Base-by-base conservation (phyloP, 176 grass and related monocot species). In the Phoenix dactylifera region DNA sequence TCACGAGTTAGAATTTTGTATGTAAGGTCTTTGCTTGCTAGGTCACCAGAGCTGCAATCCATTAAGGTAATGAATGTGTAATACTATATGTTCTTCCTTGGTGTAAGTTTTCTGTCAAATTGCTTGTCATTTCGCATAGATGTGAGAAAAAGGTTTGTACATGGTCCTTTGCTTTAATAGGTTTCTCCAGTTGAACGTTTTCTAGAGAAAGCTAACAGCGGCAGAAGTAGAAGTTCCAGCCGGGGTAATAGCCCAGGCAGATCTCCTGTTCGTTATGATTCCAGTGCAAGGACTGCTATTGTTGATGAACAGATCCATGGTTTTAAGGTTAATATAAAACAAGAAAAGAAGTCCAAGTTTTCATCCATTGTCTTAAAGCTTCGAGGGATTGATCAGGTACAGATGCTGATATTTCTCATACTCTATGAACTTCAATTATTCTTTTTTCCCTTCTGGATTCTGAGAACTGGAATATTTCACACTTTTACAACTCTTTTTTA, bases 1-100 rank as follows among this genome's bases (percentile, higher is more conserved):
- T 97, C 93, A 53, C 89, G 93, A 30, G 93, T 97, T 55, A 85
- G 84, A 83, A 97, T 97, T 80, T 85, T 97, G 73, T 97, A 97
- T 57, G 88, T 88, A 66, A 81, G 93, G 82, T 97, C 93, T 87
- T 85, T 97, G 77, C 68, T 97, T 80, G 78, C 93, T 77, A 87
- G 76, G 57, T 97, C 93, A n/a, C 93, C 93, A 26, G 93, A 97
- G 75, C 78, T 97, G 75, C 93, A 97, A 71, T 91, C 93, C 49
- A 85, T 97, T 74, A 97, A 91, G 81, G 93, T 88, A 77, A 69
- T 16, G 24, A 63, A 35, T 60, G 20, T 20, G 20, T 20, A 20
- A 20, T 20, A 0, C 24, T 28, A 28, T 16, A 15, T 86, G 7
- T 80, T 22, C 62, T 63, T 6, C 30, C 30, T 35, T 10, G 9